A percentile compares a stretch with the other conserved stretches of the same genome.
phyloP scores from a whole-genome alignment of 306 rosid species.

The Dryas drummondii region DNA sequence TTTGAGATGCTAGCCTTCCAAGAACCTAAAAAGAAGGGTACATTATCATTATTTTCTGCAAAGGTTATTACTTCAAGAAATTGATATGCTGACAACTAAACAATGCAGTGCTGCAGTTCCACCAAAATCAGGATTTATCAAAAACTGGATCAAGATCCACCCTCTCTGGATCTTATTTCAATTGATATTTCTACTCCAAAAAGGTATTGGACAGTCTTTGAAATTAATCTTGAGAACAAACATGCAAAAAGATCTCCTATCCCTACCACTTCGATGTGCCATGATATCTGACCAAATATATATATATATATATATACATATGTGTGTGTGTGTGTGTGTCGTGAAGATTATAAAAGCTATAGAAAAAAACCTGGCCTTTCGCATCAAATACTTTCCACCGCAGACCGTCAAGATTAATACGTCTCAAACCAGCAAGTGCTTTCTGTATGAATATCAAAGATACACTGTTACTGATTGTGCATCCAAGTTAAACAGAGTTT shows the following conservation, averaged over 20 bases:
- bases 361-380: constrained; percentile 68
- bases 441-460: constrained; percentile 39
- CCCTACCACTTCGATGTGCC: no score
- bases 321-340: no score
- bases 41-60: constrained; percentile 5
- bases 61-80: constrained; percentile 19
- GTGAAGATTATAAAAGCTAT: not conserved
- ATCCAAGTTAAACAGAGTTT: not conserved
- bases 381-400: constrained; percentile 94
- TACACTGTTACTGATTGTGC: not conserved
- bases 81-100: constrained; percentile 7
- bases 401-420: constrained; percentile 84
- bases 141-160: not conserved
- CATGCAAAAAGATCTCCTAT: not conserved
- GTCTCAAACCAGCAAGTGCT: constrained; percentile 87
- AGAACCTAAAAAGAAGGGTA: constrained; percentile 51
- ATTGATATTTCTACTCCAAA: no score
- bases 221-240: not conserved
- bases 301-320: no score
- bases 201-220: no score
- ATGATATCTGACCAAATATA: no score
- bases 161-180: no score
- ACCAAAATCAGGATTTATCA: not conserved
- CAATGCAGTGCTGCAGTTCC: not conserved
- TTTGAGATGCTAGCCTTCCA: constrained; percentile 94